These are phyloP conservation scores for Centrapalus pauciflorus DNA, from an alignment of 129 eudicot species.

Conservation along the genomic window DNA sequence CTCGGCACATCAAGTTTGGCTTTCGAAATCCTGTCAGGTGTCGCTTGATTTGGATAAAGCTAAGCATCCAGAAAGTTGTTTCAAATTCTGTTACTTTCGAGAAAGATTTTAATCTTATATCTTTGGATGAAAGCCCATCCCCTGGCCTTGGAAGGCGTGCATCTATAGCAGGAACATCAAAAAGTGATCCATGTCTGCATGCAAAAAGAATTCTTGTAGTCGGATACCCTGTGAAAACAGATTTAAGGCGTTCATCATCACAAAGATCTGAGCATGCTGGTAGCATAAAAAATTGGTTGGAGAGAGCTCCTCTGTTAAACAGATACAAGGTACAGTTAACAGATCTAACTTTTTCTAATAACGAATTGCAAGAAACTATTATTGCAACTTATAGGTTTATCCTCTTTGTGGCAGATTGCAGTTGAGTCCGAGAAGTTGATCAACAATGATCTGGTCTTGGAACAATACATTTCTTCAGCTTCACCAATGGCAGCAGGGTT, in stretches of 20 bases:
- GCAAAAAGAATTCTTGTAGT: slow-evolving; percentile 70
- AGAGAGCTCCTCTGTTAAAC: slow-evolving; percentile 56
- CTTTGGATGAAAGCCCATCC: slow-evolving; percentile 68
- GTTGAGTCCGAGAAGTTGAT: slow-evolving; percentile 70
- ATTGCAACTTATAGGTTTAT: neutral
- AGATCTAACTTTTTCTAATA: neutral
- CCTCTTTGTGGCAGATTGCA: slow-evolving; percentile 51
- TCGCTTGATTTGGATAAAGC: slow-evolving; percentile 74
- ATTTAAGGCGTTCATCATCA: slow-evolving; percentile 32
- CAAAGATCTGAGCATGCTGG: slow-evolving; percentile 48
- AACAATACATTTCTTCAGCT: slow-evolving; percentile 62
- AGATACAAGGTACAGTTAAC: slow-evolving; percentile 63
- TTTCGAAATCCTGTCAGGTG: slow-evolving; percentile 70
- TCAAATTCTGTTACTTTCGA: slow-evolving; percentile 67
- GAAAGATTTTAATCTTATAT: slow-evolving; percentile 49
- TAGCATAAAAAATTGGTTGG: slow-evolving; percentile 70
- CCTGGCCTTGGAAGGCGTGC: slow-evolving; percentile 51
- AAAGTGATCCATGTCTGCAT: slow-evolving; percentile 71
- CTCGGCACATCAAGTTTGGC: slow-evolving; percentile 69
- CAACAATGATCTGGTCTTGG: slow-evolving; percentile 64
- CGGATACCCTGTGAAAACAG: slow-evolving; percentile 51
- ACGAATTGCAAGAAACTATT: neutral
- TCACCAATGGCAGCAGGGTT: slow-evolving; percentile 83
- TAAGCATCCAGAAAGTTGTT: slow-evolving; percentile 61
- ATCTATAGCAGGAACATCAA: slow-evolving; percentile 62